These are phyloP conservation scores for Athelia psychrophila DNA, from an alignment of 1,284 basidiomycete species.

Conservation along the genomic window DNA sequence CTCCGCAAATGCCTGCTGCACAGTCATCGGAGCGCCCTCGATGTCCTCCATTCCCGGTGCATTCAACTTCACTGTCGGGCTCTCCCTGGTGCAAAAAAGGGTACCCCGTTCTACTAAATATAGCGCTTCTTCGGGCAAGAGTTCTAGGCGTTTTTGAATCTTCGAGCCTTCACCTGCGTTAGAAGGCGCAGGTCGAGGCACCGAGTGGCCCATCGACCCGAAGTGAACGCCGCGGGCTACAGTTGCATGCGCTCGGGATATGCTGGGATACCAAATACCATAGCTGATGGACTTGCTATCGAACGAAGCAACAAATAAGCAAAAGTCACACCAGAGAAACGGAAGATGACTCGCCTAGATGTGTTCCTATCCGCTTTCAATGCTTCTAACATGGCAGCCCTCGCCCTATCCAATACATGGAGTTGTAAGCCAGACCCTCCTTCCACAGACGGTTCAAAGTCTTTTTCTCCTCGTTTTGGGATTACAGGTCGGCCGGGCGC, in stretches of 20 bases:
- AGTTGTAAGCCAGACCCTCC: constrained; percentile 80
- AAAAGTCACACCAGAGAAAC: constrained; percentile 1
- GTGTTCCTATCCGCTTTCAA: constrained; percentile 72
- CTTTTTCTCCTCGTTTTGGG: constrained; percentile 93
- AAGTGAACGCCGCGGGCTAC: constrained; percentile 77
- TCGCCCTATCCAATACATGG: constrained; percentile 66
- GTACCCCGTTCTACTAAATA: constrained; percentile 91
- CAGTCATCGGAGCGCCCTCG: constrained; percentile 77
- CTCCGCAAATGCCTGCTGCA: constrained; percentile 85
- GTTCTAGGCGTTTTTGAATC: constrained; percentile 64
- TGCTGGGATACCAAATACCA: constrained; percentile 65
- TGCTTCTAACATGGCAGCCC: constrained; percentile 84
- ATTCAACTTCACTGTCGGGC: constrained; percentile 19
- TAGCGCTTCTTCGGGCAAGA: constrained; percentile 92
- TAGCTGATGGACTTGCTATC: constrained; percentile 72
- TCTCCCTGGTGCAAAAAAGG: constrained; percentile 76
- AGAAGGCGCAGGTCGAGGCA: constrained; percentile 37
- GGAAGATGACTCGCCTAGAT: constrained; percentile 51
- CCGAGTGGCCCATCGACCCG: constrained; percentile 74
- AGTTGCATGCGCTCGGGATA: constrained; percentile 67
- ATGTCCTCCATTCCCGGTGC: constrained; percentile 37
- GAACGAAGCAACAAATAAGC: constrained; percentile 6
- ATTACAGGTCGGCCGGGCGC: constrained; percentile 50
- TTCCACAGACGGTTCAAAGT: constrained; percentile 83
- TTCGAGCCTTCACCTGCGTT: constrained; percentile 33